A percentile compares a stretch with the other conserved stretches of the same genome.
Evolutionary conservation across 192 early-diverging fungal genomes (phyloP).

Genomic region (Geosiphon pyriformis): DNA sequence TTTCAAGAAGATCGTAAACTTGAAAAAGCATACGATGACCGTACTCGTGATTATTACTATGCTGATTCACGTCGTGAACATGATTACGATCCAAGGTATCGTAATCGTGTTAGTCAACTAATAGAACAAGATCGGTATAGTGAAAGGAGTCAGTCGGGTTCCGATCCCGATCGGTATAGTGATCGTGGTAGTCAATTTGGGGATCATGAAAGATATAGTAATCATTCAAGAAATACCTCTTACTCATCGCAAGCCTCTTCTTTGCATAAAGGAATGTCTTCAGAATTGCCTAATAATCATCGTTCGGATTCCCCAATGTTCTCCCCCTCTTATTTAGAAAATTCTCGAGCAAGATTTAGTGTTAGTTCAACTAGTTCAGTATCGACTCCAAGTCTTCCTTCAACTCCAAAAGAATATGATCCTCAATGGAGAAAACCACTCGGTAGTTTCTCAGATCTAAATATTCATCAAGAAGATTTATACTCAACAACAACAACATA

Average conservation of each 20-base stretch:
- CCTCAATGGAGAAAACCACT: too few relatives aligned
- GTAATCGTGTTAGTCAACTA: not conserved
- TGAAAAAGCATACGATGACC: conserved; percentile 3
- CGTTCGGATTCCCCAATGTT: not conserved
- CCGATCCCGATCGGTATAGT: not conserved
- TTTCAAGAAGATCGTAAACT: not conserved
- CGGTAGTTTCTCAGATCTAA: too few relatives aligned
- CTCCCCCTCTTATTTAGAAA: conserved; percentile 7
- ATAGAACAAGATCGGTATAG: not conserved
- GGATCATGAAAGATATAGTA: not conserved
- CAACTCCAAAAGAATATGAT: conserved; percentile 20
- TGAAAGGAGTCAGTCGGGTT: not conserved
- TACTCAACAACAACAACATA: too few relatives aligned
- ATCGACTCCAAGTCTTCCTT: conserved; percentile 19
- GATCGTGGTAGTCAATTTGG: conserved; percentile 1
- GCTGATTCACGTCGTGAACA: not conserved
- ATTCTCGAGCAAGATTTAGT: not conserved
- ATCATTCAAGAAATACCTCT: conserved; percentile 14
- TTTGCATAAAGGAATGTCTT: not conserved
- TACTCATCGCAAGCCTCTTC: conserved; percentile 5
- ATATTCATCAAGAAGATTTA: too few relatives aligned
- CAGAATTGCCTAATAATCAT: not conserved
- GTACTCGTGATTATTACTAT: not conserved
- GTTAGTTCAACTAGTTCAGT: conserved; percentile 17
- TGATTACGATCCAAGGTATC: not conserved